Conservation (phyloP, 2,329 filamentous ascomycete species). For the Botryotinia narcissicola region DNA sequence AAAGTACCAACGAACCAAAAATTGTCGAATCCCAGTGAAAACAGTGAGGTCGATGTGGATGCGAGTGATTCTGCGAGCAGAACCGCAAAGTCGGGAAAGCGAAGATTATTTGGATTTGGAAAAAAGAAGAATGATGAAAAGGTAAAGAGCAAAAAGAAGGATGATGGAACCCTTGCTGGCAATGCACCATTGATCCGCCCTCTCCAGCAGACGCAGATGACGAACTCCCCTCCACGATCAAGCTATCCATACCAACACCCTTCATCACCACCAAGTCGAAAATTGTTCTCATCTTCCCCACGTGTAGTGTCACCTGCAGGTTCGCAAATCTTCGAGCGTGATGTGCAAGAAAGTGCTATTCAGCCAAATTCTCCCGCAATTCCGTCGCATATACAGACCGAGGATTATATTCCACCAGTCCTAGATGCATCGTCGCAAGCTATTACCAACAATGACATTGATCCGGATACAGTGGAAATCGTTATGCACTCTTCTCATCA, state of each 20-base stretch:
- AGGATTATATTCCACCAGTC: slow-evolving; percentile 89
- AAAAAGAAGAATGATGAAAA: slow-evolving; percentile 58
- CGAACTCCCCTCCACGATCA: slow-evolving; percentile 45
- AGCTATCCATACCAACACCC: slow-evolving; percentile 43
- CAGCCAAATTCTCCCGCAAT: slow-evolving; percentile 79
- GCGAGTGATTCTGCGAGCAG: slow-evolving; percentile 35
- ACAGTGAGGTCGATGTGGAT: slow-evolving; percentile 33
- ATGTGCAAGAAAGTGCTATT: slow-evolving; percentile 79
- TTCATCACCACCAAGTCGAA: slow-evolving; percentile 64
- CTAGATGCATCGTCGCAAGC: slow-evolving; percentile 88
- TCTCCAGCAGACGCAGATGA: slow-evolving; percentile 35
- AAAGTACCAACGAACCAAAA: slow-evolving; percentile 30
- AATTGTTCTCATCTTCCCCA: slow-evolving; percentile 66
- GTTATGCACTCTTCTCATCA: slow-evolving; percentile 84
- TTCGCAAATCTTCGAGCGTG: slow-evolving; percentile 87
- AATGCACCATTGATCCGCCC: slow-evolving; percentile 33
- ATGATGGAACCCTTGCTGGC: slow-evolving; percentile 33
- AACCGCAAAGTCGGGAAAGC: slow-evolving; percentile 50
- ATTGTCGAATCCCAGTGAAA: slow-evolving; percentile 30
- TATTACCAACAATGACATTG: slow-evolving; percentile 81
- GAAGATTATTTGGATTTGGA: slow-evolving; percentile 59
- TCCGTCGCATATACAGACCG: slow-evolving; percentile 87
- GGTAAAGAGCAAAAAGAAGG: slow-evolving; percentile 42
- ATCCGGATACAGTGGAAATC: slow-evolving; percentile 89
- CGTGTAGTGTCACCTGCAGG: slow-evolving; percentile 74